Percentiles rank a stretch among this genome's conserved stretches.
Evolutionary conservation across 805 yeast species (phyloP).

Genomic region (Teunomyces gatunensis): DNA sequence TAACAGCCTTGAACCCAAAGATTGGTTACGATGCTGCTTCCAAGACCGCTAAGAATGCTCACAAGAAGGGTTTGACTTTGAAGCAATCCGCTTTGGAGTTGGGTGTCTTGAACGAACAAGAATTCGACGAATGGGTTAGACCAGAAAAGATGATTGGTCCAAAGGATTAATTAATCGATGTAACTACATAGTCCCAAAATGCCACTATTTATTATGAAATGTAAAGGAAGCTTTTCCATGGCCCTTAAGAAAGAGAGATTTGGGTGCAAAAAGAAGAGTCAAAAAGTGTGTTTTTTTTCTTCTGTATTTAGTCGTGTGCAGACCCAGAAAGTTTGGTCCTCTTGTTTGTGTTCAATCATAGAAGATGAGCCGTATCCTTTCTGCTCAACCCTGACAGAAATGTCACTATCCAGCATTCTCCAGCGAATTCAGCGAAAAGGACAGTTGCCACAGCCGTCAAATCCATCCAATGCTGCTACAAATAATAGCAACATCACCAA

Average conservation of each 20-base stretch:
- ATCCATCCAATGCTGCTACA: neutral
- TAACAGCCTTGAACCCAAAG: constrained; percentile 97
- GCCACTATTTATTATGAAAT: neutral
- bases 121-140: constrained; percentile 94
- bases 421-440: constrained; percentile 33
- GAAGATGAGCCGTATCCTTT: neutral
- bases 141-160: constrained; percentile 99
- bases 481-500: neutral
- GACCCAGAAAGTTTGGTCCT: neutral
- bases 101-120: constrained; percentile 76
- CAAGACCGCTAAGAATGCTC: constrained; percentile 97
- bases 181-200: neutral
- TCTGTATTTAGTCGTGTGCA: neutral
- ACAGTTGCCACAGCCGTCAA: constrained; percentile 11
- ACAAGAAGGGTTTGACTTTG: constrained; percentile 93
- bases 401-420: constrained; percentile 32
- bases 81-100: constrained; percentile 93
- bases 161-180: constrained; percentile 40
- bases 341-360: neutral
- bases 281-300: too few relatives aligned
- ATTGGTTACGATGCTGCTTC: constrained; percentile 98
- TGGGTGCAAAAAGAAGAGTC: too few relatives aligned
- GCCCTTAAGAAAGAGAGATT: neutral
- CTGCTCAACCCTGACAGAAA: neutral
- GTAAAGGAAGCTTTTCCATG: neutral